These are phyloP conservation scores for Amborella trichopoda DNA, from an alignment of 164 flowering plant species.

Conservation along the genomic window DNA sequence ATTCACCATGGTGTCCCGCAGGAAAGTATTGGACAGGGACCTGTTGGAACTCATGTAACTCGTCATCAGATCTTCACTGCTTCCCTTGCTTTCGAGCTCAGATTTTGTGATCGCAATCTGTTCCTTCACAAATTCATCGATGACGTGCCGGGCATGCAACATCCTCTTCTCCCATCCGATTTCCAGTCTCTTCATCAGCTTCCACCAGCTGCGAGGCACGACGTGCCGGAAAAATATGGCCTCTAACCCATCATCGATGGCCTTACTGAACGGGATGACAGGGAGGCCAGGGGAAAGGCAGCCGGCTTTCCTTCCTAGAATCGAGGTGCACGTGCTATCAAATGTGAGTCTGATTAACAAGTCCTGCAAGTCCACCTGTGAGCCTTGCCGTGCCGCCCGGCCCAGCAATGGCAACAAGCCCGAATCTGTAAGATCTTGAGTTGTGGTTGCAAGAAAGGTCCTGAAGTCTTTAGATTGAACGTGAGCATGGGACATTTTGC, in stretches of 20 bases:
- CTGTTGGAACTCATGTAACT: slow-evolving; percentile 22
- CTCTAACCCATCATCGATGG: slow-evolving; percentile 14
- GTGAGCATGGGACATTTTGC: slow-evolving; percentile 7
- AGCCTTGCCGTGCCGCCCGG: not conserved
- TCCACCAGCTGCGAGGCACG: slow-evolving; percentile 23
- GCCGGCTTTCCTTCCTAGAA: slow-evolving; percentile 9
- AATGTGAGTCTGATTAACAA: slow-evolving; percentile 18
- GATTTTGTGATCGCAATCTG: too few relatives aligned
- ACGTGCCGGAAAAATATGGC: slow-evolving; percentile 11
- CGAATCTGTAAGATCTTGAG: slow-evolving; percentile 2
- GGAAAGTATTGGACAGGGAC: slow-evolving; percentile 14
- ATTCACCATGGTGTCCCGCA: slow-evolving; percentile 18
- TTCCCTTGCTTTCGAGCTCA: too few relatives aligned
- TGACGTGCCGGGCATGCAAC: slow-evolving; percentile 1
- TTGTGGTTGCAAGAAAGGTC: not conserved
- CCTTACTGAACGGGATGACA: slow-evolving; percentile 10
- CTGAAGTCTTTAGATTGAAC: slow-evolving; percentile 3
- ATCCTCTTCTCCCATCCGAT: slow-evolving; percentile 17
- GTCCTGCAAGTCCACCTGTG: slow-evolving; percentile 16
- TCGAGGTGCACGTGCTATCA: slow-evolving; percentile 11
- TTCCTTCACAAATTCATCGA: slow-evolving; percentile 7
- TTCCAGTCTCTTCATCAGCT: slow-evolving; percentile 8
- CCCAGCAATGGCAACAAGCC: slow-evolving; percentile 8
- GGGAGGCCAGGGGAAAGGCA: slow-evolving; percentile 12
- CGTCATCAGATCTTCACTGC: slow-evolving; percentile 30